A percentile compares a stretch with the other conserved stretches of the same genome.
phyloP scores from a whole-genome alignment of 352 stramenopile species.

The Plasmopara muralis region DNA sequence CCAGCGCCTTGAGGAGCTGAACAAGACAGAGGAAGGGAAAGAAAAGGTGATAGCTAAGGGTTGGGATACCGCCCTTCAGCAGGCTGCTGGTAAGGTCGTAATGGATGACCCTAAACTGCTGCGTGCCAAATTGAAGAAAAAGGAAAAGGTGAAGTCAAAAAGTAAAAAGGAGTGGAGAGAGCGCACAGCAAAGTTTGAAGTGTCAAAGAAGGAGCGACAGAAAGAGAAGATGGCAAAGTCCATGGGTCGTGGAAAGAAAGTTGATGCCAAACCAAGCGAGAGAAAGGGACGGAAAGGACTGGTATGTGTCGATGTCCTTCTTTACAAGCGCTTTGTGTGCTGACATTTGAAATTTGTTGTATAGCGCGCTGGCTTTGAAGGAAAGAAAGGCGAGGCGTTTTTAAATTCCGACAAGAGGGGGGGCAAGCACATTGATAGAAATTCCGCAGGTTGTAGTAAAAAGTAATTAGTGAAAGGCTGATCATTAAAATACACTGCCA shows the following conservation, averaged over 20 bases:
- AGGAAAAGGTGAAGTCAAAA: constrained; percentile 75
- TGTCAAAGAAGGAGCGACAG: constrained; percentile 56
- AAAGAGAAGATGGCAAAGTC: constrained; percentile 51
- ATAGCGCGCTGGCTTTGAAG: constrained; percentile 70
- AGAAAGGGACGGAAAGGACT: constrained; percentile 34
- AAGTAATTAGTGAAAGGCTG: constrained; percentile 9
- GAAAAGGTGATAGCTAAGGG: constrained; percentile 54
- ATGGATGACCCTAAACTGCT: constrained; percentile 75
- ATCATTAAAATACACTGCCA: too few species aligned
- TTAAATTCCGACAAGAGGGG: constrained; percentile 60
- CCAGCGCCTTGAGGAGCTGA: constrained; percentile 66
- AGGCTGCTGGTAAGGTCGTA: constrained; percentile 56
- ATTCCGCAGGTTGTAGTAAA: constrained; percentile 24
- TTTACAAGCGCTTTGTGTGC: background rate
- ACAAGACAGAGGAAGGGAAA: constrained; percentile 70
- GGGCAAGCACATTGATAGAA: constrained; percentile 18
- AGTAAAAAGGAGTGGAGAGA: constrained; percentile 77
- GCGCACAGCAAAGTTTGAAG: constrained; percentile 44
- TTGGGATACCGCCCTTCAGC: constrained; percentile 70
- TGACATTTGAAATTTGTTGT: constrained; percentile 9
- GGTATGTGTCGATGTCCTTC: constrained; percentile 14
- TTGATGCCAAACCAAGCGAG: constrained; percentile 27
- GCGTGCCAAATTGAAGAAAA: constrained; percentile 78
- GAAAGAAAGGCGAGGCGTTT: constrained; percentile 73
- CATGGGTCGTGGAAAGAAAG: constrained; percentile 21